Conservation (phyloP, 1,284 basidiomycete genomes). For the Tilletia walkeri region DNA sequence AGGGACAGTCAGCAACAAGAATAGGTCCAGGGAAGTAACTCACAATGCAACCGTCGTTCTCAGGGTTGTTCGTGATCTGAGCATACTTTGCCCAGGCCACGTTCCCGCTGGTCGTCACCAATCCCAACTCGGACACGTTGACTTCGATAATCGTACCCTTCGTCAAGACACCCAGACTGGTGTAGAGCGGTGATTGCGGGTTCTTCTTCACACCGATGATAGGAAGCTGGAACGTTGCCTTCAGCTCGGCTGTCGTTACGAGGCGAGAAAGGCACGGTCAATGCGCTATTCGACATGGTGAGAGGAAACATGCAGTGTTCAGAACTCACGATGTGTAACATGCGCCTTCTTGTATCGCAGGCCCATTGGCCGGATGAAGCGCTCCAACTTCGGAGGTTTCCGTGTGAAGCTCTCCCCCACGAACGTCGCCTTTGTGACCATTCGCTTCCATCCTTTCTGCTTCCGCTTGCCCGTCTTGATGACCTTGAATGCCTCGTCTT, state of each 20-base stretch:
- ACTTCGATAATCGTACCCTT: constrained; percentile 99
- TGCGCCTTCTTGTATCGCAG: constrained; percentile 97
- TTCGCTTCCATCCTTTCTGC: constrained; percentile 96
- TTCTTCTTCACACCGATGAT: constrained; percentile 99
- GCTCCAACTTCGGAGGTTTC: constrained; percentile 98
- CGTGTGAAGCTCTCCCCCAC: constrained; percentile 97
- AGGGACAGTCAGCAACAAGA: constrained; percentile 2
- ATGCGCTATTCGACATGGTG: background rate
- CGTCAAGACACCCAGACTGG: constrained; percentile 84
- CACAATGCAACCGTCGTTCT: constrained; percentile 50
- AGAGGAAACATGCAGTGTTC: background rate
- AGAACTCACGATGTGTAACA: constrained; percentile 86
- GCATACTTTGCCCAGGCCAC: constrained; percentile 79
- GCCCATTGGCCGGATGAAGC: constrained; percentile 96
- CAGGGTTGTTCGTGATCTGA: constrained; percentile 68
- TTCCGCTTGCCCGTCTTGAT: constrained; percentile 97
- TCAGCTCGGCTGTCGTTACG: constrained; percentile 73
- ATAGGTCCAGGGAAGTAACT: background rate
- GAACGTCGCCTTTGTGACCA: constrained; percentile 99
- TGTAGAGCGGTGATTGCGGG: constrained; percentile 95
- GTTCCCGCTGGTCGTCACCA: constrained; percentile 99
- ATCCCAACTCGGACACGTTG: constrained; percentile 71
- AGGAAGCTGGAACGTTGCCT: constrained; percentile 97
- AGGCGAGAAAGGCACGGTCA: background rate
- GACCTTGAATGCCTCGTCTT: constrained; percentile 99